These are phyloP conservation scores for Alternaria viburni DNA, from an alignment of 2,329 filamentous ascomycete species.

Conservation along the genomic window DNA sequence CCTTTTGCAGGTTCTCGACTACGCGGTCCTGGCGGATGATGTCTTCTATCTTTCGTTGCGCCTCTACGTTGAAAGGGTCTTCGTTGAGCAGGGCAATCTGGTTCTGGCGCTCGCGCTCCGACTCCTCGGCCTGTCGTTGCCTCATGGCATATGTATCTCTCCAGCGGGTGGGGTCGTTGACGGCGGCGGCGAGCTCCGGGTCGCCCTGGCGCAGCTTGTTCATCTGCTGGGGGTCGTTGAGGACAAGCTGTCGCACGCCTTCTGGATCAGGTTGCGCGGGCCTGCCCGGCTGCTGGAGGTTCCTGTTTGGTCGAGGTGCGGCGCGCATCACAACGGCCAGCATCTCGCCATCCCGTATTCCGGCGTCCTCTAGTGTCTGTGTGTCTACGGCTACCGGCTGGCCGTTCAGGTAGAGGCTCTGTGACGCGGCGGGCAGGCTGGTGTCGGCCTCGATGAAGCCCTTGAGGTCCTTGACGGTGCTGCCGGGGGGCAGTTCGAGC, in stretches of 20 bases:
- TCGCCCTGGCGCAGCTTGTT: constrained; percentile 73
- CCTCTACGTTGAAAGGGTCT: constrained; percentile 92
- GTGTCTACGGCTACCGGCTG: constrained; percentile 76
- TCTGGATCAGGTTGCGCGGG: constrained; percentile 66
- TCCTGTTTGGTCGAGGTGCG: constrained; percentile 19
- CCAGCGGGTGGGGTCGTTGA: constrained; percentile 79
- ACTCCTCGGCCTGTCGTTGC: constrained; percentile 72
- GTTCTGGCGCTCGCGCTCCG: constrained; percentile 77
- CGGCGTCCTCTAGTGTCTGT: constrained; percentile 81
- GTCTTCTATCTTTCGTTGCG: constrained; percentile 91
- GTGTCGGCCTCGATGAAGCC: constrained; percentile 87
- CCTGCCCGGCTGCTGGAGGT: constrained; percentile 11
- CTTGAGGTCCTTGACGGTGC: constrained; percentile 85
- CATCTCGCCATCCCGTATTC: constrained; percentile 90
- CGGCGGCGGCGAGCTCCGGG: constrained; percentile 76
- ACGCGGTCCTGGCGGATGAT: constrained; percentile 95
- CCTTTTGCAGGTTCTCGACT: constrained; percentile 93
- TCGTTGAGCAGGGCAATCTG: constrained; percentile 87
- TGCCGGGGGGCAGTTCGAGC: constrained; percentile 81
- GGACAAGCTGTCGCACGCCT: constrained; percentile 78
- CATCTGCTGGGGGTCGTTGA: constrained; percentile 77
- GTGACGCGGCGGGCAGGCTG: constrained; percentile 71
- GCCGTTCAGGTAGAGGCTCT: constrained; percentile 92
- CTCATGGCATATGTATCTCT: constrained; percentile 72
- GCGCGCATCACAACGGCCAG: constrained; percentile 77